Evolutionary conservation across 495 filamentous ascomycete genomes (phyloP).

Genomic region (Xylaria flabelliformis): DNA sequence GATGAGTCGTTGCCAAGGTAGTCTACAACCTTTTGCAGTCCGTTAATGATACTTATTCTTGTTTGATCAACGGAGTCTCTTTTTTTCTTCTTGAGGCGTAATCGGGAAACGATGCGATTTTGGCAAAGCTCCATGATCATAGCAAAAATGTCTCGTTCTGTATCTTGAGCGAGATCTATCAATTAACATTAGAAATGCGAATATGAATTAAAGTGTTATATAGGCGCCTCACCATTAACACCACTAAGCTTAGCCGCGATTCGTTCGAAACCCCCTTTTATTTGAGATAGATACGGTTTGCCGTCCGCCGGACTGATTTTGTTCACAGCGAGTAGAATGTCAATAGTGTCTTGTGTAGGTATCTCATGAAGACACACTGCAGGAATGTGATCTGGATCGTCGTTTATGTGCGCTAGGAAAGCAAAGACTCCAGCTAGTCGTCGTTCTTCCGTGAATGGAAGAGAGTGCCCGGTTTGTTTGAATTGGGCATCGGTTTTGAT

Average conservation of each 20-base stretch:
- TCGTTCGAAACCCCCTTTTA: slow-evolving; percentile 33
- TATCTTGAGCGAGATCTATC: slow-evolving; percentile 7
- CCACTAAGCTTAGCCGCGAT: slow-evolving; percentile 39
- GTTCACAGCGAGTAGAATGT: slow-evolving; percentile 50
- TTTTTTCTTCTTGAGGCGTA: slow-evolving; percentile 35
- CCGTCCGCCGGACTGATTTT: slow-evolving; percentile 24
- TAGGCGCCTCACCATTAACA: slow-evolving; percentile 26
- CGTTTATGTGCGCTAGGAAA: slow-evolving; percentile 46
- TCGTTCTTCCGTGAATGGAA: slow-evolving; percentile 45
- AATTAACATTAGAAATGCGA: not conserved
- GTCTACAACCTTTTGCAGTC: slow-evolving; percentile 25
- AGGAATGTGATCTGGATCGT: slow-evolving; percentile 43
- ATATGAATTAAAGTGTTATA: not conserved
- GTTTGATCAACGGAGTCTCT: slow-evolving; percentile 6
- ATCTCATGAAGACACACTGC: slow-evolving; percentile 49
- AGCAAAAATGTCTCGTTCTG: slow-evolving; percentile 40
- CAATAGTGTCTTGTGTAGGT: slow-evolving; percentile 29
- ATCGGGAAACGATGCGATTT: slow-evolving; percentile 42
- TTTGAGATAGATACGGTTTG: slow-evolving; percentile 30
- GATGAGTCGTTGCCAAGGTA: not conserved
- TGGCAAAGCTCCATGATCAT: slow-evolving; percentile 47
- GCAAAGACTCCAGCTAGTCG: slow-evolving; percentile 43
- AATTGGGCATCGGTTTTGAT: slow-evolving; percentile 24
- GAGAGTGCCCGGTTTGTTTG: slow-evolving; percentile 25
- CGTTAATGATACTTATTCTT: slow-evolving; percentile 35